Conservation (phyloP, 2,329 filamentous ascomycete genomes). For the Pseudogymnoascus sp. region DNA sequence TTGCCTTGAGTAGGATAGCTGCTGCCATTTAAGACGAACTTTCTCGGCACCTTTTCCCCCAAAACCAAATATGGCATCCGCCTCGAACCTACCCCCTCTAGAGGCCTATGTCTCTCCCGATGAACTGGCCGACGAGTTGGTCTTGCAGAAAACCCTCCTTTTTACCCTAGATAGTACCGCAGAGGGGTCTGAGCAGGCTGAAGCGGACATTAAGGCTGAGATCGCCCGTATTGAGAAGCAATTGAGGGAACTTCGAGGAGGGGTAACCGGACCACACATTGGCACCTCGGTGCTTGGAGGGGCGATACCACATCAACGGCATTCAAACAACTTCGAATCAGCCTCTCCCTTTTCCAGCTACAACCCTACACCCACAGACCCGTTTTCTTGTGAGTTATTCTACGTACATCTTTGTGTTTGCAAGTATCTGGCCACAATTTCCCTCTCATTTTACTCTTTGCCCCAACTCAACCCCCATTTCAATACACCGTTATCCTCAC, state of each 20-base stretch:
- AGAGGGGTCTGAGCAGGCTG: constrained; percentile 15
- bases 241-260: background rate
- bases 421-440: background rate
- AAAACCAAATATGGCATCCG: constrained; percentile 6
- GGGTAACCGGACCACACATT: background rate
- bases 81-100: background rate
- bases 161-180: constrained; percentile 27
- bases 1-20: background rate
- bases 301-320: background rate
- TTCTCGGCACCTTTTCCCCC: background rate
- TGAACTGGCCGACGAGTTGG: constrained; percentile 9
- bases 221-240: constrained; percentile 14
- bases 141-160: constrained; percentile 29
- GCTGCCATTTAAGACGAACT: background rate
- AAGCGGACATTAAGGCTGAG: constrained; percentile 15
- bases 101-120: constrained; percentile 8
- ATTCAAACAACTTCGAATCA: background rate
- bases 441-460: background rate
- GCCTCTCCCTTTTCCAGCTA: background rate
- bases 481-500: background rate
- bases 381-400: constrained; percentile 1
- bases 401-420: background rate
- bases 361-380: background rate
- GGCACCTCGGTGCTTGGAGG: background rate
- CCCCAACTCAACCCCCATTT: background rate